A percentile compares a stretch with the other conserved stretches of the same genome.
phyloP scores from a whole-genome alignment of 2,329 filamentous ascomycete genomes.

The Cordyceps militaris region DNA sequence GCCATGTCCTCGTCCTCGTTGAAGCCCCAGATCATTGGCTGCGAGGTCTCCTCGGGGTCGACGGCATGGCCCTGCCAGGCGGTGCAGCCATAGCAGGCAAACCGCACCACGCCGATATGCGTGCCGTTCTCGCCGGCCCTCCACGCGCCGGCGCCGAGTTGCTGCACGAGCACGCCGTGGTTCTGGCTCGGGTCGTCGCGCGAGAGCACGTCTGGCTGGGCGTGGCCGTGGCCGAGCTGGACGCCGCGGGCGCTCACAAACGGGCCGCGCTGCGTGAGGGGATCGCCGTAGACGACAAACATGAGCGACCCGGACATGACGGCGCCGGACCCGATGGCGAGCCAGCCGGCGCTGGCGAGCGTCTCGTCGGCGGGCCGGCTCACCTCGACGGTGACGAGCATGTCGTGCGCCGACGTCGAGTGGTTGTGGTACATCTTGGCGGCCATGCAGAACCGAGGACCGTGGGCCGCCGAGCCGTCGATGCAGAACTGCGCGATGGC shows the following conservation, averaged over 20 bases:
- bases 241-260: conserved; percentile 12
- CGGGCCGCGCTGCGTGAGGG: neutral
- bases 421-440: conserved; percentile 13
- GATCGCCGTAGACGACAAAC: conserved; percentile 14
- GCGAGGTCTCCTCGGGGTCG: conserved; percentile 3
- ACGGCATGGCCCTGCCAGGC: conserved; percentile 7
- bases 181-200: neutral
- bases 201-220: neutral
- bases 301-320: conserved; percentile 12
- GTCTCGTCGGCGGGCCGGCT: neutral
- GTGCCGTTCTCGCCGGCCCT: neutral
- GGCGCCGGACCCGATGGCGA: conserved; percentile 9
- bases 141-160: conserved; percentile 8
- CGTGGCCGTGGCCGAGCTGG: neutral
- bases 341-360: conserved; percentile 9
- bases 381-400: conserved; percentile 12
- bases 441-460: conserved; percentile 10
- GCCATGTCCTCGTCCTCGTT: conserved; percentile 11
- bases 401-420: conserved; percentile 11
- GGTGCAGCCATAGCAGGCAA: conserved; percentile 11
- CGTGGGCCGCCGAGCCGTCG: neutral
- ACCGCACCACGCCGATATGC: neutral
- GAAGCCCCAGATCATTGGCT: conserved; percentile 10
- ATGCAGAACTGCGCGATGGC: conserved; percentile 11
- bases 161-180: conserved; percentile 6